Percentiles rank a stretch among this genome's conserved stretches.
These are phyloP conservation scores for Tricholoma hemisulphureum DNA, from an alignment of 768 basidiomycete genomes.

Conservation along the genomic window DNA sequence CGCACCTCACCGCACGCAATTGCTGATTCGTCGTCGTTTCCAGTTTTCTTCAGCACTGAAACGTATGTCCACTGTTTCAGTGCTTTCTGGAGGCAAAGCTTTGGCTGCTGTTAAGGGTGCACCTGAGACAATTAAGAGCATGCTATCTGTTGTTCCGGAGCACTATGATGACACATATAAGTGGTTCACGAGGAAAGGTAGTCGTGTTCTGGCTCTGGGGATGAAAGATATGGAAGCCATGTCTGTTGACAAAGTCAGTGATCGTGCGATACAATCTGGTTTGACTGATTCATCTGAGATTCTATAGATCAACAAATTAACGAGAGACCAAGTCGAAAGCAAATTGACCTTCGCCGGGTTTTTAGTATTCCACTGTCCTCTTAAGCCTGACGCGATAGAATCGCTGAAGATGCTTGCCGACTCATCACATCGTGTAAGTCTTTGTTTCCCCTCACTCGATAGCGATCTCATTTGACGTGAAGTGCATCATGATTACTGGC, in stretches of 20 bases:
- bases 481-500: conserved; percentile 99
- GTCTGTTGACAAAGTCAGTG: conserved; percentile 68
- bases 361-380: conserved; percentile 96
- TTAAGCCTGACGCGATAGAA: conserved; percentile 90
- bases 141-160: conserved; percentile 72
- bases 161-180: conserved; percentile 95
- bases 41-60: conserved; percentile 98
- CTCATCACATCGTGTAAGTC: conserved; percentile 89
- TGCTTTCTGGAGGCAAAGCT: conserved; percentile 57
- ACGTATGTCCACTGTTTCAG: conserved; percentile 90
- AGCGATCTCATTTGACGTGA: conserved; percentile 7
- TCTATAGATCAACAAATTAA: conserved; percentile 81
- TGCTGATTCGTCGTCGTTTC: conserved; percentile 86
- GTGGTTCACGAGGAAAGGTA: conserved; percentile 89
- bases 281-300: not conserved
- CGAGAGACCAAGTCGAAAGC: conserved; percentile 78
- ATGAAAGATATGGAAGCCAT: conserved; percentile 79
- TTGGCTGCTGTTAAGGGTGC: conserved; percentile 90
- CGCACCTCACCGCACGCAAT: conserved; percentile 54
- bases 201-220: conserved; percentile 89
- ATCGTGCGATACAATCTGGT: not conserved
- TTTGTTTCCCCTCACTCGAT: not conserved
- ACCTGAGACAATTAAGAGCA: conserved; percentile 91
- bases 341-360: conserved; percentile 87
- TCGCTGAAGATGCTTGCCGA: conserved; percentile 93